Evolutionary conservation across 2,329 filamentous ascomycete genomes (phyloP), one percentile per base, ranked within the genome.

Genomic region (Diplodia mutila): DNA sequence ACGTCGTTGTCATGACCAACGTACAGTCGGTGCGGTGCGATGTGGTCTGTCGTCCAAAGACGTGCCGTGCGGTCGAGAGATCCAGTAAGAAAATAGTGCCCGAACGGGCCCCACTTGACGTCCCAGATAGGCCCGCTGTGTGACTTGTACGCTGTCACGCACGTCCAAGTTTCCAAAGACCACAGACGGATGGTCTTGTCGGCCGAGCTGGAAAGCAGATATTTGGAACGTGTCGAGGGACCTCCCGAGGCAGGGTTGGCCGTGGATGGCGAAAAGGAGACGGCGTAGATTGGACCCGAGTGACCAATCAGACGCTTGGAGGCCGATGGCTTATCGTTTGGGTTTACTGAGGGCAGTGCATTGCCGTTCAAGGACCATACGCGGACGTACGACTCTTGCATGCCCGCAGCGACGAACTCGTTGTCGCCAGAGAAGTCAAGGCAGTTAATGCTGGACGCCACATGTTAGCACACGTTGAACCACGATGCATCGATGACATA

Each of bases 391-490:
- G 94, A 98, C 76, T 98, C 94, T 66, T 91, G 89, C 57, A 94
- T 97, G 32, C 95, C 96, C 25, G 90, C 91, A 27, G 95, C 95
- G 46, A 95, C 92, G 32, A 98, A 86, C 71, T 90, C 86, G 70
- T 92, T 90, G 76, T 99, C 95, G 65, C 94, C 91, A 0, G 94
- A 97, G 75, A 99, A 97, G 74, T 98, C 94, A 76, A 98, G 88
- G 75, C 92, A 97, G n/a, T 92, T 93, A 68, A 97, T 87, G 67
- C 92, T 63, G 18, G 2, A 51, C 14, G n/a, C n/a, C n/a, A 3
- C 6, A 69, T 79, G 73, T 39, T 55, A 61, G 68, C n/a, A 61
- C 11, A 46, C 57, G n/a, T 23, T 52, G 25, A 34, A 61, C 46
- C 27, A 8, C 18, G 42, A 46, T 18, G 42, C 14, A 12, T 27